Base-by-base conservation (phyloP, 345 rosid genomes). In the Excoecaria agallocha region DNA sequence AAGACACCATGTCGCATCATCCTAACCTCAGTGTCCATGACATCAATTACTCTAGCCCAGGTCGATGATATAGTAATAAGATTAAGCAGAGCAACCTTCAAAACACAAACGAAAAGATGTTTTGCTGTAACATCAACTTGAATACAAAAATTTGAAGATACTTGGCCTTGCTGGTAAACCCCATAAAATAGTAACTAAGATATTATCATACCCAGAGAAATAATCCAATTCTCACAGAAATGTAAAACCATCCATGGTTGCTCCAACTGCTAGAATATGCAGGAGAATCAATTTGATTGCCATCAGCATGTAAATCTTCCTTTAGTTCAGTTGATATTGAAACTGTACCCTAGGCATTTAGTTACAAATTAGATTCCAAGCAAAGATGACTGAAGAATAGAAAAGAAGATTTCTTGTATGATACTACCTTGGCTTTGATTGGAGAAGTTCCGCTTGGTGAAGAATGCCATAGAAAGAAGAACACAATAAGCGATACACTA, bases 1-100 rank as follows among this genome's bases (percentile, higher is more conserved):
- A 75, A 72, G 24, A 50, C 46, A 43, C 25, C 8, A 25, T 2
- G 37, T 73, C 45, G 72, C 69, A 72, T 52, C 30, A 69, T 48
- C 72, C 85, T 73, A 76, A 94, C 98, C 97, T 94, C 98, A 62
- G 73, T 86, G 78, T 92, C 97, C 97, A 92, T 92, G 63, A 92
- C 90, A 80, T 94, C 97, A 74, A 94, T 94, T 66, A 92, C 81
- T 80, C 98, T 89, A 70, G 97, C 96, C 98, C 98, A 94, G 20
- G 98, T 94, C 65, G 96, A 92, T 73, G 98, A 94, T 68, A 92
- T 94, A 58, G 98, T 90, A 0, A 94, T 89, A 63, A 94, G 90
- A 82, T 94, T 94, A 75, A 94, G 96, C 82, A 94, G 79, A 52
- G 94, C 92, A 80, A 94, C 88, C 98, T 92, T 74, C 74, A 68